Evolutionary conservation across 805 yeast genomes (phyloP), one percentile per base, ranked within the genome.

Genomic region (Pichia rugopelliculosa): DNA sequence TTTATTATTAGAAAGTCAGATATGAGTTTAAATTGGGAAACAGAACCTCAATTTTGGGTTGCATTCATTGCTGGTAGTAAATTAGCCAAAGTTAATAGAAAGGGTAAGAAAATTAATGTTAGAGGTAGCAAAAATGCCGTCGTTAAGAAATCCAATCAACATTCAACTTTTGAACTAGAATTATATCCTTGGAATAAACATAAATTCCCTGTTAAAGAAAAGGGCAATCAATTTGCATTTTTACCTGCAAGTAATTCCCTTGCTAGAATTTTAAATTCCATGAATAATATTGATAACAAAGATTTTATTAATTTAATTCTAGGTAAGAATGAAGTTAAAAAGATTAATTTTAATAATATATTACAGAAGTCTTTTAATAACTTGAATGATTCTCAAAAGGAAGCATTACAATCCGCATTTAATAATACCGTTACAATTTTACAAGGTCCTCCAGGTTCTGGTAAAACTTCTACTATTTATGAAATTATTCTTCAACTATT

Each of bases 401-500:
- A 70, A 3, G 96, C 98, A 0, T 78, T 90, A 6, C 69, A 71
- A 30, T 84, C 85, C 57, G 75, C 95, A 0, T 50, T 89, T 23
- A 85, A 85, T 56, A 77, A 82, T 20, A 59, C 70, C 61, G 42
- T 76, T 9, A 64, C 78, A 0, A 73, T 84, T 9, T 71, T 84
- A 9, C 88, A 84, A 56, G 91, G 91, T 1, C 91, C 90, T 0
- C 89, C 89, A 1, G 90, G 90, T 7, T 82, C 89, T 0, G 90
- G 90, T 22, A 83, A 83, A 59, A 90, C 97, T 0, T 84, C 84
- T 46, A 90, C 97, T 0, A 61, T 91, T 24, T 77, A 88, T 22
- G 97, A 91, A 60, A 70, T 87, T 23, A 81, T 89, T 39, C 75
- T 82, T 48, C 96, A 90, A 61, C 69, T 90, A 41, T 42, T 79